A percentile compares a stretch with the other conserved stretches of the same genome.
Evolutionary conservation across 129 eudicot species (phyloP).

Genomic region (Ambrosia artemisiifolia): DNA sequence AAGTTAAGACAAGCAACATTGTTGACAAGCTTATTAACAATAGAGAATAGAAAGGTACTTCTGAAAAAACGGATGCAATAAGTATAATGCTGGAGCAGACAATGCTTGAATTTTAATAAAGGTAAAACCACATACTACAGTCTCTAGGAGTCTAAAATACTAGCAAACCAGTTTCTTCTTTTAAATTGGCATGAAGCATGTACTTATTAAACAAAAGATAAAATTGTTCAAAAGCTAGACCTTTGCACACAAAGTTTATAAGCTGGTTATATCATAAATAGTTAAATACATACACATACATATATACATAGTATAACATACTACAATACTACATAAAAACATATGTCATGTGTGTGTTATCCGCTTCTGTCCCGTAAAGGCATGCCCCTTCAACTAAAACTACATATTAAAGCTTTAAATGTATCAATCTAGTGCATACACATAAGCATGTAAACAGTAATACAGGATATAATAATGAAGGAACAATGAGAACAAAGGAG

Average conservation of each 20-base stretch:
- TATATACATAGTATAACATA: background rate
- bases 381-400: constrained; percentile 2
- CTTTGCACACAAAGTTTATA: background rate
- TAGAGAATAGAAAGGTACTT: background rate
- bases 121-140: background rate
- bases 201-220: background rate
- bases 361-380: background rate
- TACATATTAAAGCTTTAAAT: background rate
- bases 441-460: background rate
- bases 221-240: background rate
- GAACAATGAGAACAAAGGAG: background rate
- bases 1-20: background rate
- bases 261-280: background rate
- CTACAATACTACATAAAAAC: no score
- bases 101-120: background rate
- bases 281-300: no score
- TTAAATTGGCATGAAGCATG: background rate
- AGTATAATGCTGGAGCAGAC: background rate
- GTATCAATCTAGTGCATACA: constrained; percentile 7
- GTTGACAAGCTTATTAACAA: background rate
- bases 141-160: background rate
- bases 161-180: constrained; percentile 6
- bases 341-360: constrained; percentile 3
- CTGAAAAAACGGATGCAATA: background rate
- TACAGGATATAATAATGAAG: background rate